Percentiles rank a stretch among this genome's conserved stretches.
Conservation (phyloP, 2,329 filamentous ascomycete species). For the Metarhizium brunneum region DNA sequence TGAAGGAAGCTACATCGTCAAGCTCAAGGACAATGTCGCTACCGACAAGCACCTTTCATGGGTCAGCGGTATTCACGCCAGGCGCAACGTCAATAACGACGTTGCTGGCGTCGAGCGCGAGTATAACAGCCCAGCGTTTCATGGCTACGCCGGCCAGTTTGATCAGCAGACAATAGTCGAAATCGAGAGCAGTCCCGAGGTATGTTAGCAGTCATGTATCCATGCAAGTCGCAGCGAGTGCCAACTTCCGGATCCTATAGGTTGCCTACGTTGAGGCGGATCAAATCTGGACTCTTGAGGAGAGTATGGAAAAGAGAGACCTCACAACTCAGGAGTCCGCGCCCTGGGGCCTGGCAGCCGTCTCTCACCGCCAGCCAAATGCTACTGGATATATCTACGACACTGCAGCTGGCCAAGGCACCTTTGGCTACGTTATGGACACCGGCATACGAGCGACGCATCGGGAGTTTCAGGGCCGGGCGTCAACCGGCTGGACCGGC, state of each 20-base stretch:
- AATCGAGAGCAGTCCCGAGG: conserved; percentile 31
- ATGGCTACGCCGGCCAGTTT: conserved; percentile 34
- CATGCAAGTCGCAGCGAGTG: background rate
- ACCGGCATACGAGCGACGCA: conserved; percentile 48
- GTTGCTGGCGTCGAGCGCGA: conserved; percentile 22
- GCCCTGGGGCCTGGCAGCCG: background rate
- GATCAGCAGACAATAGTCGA: conserved; percentile 28
- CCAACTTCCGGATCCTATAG: background rate
- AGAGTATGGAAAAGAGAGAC: background rate
- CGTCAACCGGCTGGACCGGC: conserved; percentile 26
- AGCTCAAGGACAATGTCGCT: conserved; percentile 43
- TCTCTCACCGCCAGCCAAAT: conserved; percentile 16
- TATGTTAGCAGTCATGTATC: conserved; percentile 12
- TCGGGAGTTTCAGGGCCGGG: conserved; percentile 38
- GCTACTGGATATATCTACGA: conserved; percentile 37
- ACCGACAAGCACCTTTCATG: conserved; percentile 35
- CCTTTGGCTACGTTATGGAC: conserved; percentile 52
- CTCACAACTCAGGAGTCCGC: background rate
- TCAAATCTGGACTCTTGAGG: background rate
- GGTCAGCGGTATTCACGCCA: conserved; percentile 40
- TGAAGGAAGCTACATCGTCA: conserved; percentile 42
- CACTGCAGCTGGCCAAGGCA: conserved; percentile 36
- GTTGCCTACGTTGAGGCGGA: background rate
- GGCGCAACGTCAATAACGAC: conserved; percentile 40
- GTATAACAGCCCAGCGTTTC: conserved; percentile 19